Percentiles rank a stretch among this genome's conserved stretches.
These are phyloP conservation scores for Alternaria dauci DNA, from an alignment of 2,329 filamentous ascomycete species.

Conservation along the genomic window DNA sequence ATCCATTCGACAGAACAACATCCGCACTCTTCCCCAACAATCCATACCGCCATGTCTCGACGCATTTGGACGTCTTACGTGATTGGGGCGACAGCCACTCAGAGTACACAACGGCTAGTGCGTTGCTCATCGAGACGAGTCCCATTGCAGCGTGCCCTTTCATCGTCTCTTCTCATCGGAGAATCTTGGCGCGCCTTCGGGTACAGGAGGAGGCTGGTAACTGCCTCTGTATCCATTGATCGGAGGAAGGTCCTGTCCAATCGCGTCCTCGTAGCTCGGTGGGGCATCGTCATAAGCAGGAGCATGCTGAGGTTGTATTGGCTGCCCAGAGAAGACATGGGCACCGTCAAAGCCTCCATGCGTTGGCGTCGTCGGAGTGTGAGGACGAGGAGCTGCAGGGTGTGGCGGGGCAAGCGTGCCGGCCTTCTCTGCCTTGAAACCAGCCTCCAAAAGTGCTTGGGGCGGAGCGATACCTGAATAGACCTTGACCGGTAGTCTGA, in stretches of 20 bases:
- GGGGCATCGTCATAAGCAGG: conserved; percentile 77
- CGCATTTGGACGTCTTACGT: neutral
- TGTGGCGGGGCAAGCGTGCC: conserved; percentile 23
- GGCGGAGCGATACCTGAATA: conserved; percentile 90
- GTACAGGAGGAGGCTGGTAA: conserved; percentile 60
- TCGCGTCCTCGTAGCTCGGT: conserved; percentile 92
- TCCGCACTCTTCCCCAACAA: conserved; percentile 11
- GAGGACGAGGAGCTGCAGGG: conserved; percentile 27
- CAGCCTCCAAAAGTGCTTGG: conserved; percentile 74
- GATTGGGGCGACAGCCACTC: neutral
- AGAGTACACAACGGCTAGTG: neutral
- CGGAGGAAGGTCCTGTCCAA: conserved; percentile 79
- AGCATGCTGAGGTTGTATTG: conserved; percentile 33
- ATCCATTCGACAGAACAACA: conserved; percentile 29
- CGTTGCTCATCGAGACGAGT: neutral
- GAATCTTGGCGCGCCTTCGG: conserved; percentile 48
- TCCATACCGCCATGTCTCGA: conserved; percentile 1
- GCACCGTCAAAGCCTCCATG: conserved; percentile 30
- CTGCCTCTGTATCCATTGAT: conserved; percentile 75
- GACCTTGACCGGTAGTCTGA: conserved; percentile 80
- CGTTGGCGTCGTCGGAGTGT: conserved; percentile 38
- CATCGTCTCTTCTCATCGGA: conserved; percentile 49
- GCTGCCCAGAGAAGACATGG: conserved; percentile 31
- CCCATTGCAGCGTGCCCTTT: conserved; percentile 2
- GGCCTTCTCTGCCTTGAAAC: conserved; percentile 50